Evolutionary conservation across 768 basidiomycete species (phyloP).

Genomic region (Tricholomella constricta): DNA sequence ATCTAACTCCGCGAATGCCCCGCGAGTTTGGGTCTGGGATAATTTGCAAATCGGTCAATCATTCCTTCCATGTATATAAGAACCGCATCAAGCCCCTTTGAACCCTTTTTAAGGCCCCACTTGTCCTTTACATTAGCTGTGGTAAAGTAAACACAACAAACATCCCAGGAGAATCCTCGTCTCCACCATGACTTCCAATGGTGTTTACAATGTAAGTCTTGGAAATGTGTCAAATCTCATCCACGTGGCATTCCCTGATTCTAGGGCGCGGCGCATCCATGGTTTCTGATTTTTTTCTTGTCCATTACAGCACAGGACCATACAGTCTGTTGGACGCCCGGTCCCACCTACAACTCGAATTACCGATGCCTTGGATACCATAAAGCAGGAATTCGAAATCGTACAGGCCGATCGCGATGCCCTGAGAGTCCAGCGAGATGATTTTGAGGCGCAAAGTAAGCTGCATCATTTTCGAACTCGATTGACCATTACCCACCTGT

Average conservation of each 20-base stretch:
- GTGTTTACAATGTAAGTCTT: slow-evolving; percentile 3
- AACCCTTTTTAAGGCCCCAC: slow-evolving; percentile 9
- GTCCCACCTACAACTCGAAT: slow-evolving; percentile 40
- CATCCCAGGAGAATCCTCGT: neutral
- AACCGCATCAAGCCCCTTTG: slow-evolving; percentile 9
- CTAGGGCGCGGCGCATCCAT: neutral
- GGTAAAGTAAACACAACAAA: neutral
- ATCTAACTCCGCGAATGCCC: slow-evolving; percentile 8
- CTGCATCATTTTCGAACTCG: neutral
- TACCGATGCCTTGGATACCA: slow-evolving; percentile 71
- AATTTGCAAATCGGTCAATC: slow-evolving; percentile 21
- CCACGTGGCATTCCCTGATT: slow-evolving; percentile 1
- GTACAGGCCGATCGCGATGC: slow-evolving; percentile 53
- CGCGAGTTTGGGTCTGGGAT: slow-evolving; percentile 11
- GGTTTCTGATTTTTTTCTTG: neutral
- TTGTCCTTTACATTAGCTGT: neutral
- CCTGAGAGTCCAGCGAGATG: slow-evolving; percentile 83
- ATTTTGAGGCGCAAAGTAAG: slow-evolving; percentile 87
- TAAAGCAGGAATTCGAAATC: slow-evolving; percentile 79
- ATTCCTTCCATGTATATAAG: slow-evolving; percentile 16
- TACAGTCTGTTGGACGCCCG: slow-evolving; percentile 8
- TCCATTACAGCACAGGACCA: slow-evolving; percentile 8
- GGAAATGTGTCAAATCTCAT: neutral
- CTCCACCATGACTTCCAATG: slow-evolving; percentile 8
- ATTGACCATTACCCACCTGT: neutral